A percentile compares a stretch with the other conserved stretches of the same genome.
These are phyloP conservation scores for Kwoniella shandongensis DNA, from an alignment of 768 basidiomycete genomes.

Conservation along the genomic window DNA sequence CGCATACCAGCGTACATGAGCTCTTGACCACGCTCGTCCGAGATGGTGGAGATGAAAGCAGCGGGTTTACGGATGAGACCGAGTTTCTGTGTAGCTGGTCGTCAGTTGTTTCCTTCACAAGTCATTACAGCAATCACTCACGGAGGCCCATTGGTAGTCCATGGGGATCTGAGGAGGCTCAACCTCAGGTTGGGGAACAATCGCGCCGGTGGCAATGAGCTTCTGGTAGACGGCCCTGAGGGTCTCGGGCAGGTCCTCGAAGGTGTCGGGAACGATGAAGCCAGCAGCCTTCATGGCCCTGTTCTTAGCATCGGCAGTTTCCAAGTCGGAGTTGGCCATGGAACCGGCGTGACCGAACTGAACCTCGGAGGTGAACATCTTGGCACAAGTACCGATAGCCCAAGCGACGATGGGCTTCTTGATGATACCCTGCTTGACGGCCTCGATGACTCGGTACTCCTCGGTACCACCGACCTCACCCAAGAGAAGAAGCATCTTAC, in stretches of 20 bases:
- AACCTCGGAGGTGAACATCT: slow-evolving; percentile 99
- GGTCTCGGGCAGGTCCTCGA: slow-evolving; percentile 87
- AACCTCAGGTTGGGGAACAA: slow-evolving; percentile 71
- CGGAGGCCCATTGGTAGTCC: slow-evolving; percentile 99
- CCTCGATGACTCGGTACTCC: slow-evolving; percentile 98
- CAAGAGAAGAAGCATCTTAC: slow-evolving; percentile 98
- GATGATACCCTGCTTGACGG: slow-evolving; percentile 88
- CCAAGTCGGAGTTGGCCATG: slow-evolving; percentile 95
- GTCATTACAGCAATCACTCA: slow-evolving; percentile 2
- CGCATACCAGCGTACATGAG: slow-evolving; percentile 98
- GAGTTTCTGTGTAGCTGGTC: slow-evolving; percentile 61
- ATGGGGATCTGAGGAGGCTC: slow-evolving; percentile 97
- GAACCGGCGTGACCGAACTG: slow-evolving; percentile 99
- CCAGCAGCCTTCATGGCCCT: slow-evolving; percentile 88
- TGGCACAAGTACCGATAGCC: slow-evolving; percentile 99
- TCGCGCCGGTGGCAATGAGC: slow-evolving; percentile 68
- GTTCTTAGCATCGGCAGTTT: slow-evolving; percentile 99
- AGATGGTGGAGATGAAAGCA: slow-evolving; percentile 96
- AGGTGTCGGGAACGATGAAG: slow-evolving; percentile 94
- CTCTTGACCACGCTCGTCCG: slow-evolving; percentile 98
- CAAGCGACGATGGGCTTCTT: slow-evolving; percentile 99
- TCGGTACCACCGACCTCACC: slow-evolving; percentile 99
- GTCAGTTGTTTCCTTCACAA: not conserved
- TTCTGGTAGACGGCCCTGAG: slow-evolving; percentile 80
- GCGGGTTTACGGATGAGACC: slow-evolving; percentile 98